Evolutionary conservation across 352 stramenopile genomes (phyloP).

Genomic region (Blastocystis sp.): DNA sequence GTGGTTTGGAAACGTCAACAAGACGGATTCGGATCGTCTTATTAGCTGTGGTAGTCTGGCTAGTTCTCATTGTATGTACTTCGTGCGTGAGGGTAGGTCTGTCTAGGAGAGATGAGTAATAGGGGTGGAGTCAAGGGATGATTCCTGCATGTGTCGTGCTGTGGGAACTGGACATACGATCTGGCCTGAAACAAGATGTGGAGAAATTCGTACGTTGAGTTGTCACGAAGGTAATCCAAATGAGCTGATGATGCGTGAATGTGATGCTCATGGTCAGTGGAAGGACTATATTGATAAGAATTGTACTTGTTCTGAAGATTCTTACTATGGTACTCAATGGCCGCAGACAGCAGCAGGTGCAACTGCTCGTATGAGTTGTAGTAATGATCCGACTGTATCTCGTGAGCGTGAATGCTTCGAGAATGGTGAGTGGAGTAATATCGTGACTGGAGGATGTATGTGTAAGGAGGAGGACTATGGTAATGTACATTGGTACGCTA

Average conservation of each 20-base stretch:
- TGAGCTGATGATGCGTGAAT: neutral
- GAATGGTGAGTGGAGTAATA: conserved; percentile 38
- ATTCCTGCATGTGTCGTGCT: neutral
- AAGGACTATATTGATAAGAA: conserved; percentile 9
- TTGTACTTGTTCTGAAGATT: conserved; percentile 3
- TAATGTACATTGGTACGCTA: neutral
- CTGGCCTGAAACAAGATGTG: conserved; percentile 11
- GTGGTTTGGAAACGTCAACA: conserved; percentile 28
- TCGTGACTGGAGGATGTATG: conserved; percentile 12
- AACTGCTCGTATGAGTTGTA: conserved; percentile 11
- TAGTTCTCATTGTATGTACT: conserved; percentile 37
- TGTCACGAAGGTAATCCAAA: neutral
- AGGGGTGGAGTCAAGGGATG: neutral
- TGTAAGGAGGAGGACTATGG: neutral
- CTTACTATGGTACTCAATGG: conserved; percentile 6
- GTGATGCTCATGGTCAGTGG: conserved; percentile 18
- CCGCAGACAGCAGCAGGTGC: neutral
- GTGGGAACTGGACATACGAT: neutral
- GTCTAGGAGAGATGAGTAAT: neutral
- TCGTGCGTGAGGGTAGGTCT: conserved; percentile 10
- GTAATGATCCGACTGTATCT: neutral
- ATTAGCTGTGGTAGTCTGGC: conserved; percentile 33
- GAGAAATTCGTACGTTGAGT: neutral
- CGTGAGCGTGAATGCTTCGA: conserved; percentile 19
- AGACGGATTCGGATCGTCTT: neutral